Base-by-base conservation (phyloP, 2,329 filamentous ascomycete species). In the Myriosclerotinia scirpicola region DNA sequence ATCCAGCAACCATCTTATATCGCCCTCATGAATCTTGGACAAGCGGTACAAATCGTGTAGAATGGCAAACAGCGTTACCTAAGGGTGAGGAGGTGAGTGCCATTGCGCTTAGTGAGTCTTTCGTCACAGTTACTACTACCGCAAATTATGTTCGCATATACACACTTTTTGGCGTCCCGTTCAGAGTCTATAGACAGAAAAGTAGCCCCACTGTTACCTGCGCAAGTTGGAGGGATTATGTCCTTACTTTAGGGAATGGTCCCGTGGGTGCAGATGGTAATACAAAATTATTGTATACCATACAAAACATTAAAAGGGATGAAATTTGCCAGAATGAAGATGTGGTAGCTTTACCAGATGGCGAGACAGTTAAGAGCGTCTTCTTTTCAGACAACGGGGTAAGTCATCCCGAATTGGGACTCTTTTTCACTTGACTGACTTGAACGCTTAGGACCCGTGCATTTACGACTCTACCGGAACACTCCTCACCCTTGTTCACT, bases 281-380 rank as follows among this genome's bases (percentile, higher is more conserved):
- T 66, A 88, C 92, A 0, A 88, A 89, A 54, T 84, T 99, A 36
- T 81, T 91, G 11, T 99, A 98, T 80, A 93, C 91, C 0, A 94
- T 99, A 73, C 92, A 98, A 76, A 96, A 99, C 76, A 86, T 98
- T 72, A 96, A 96, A 79, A 85, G 91, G 58, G 93, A 97, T 75
- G 92, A 97, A 76, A 88, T 93, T n/a, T 94, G 90, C 77, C 95
- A 99, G 76, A 96, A 90, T 71, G 92, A 97, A 75, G 96, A 99
- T 75, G 89, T 92, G 0, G 89, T 99, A 5, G 93, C 95, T 2
- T 81, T 99, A 4, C 87, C 92, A 0, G 86, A 90, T 59, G 89
- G 88, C 6, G 87, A 86, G 6, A 88, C 87, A 1, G 79, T 98
- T 34, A 89, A 89, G 74, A 93, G 86, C 67, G 89, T 96, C 50